Percentiles rank a stretch among this genome's conserved stretches.
Evolutionary conservation across 2,329 filamentous ascomycete species (phyloP).

Genomic region (Botrytis sinoallii): DNA sequence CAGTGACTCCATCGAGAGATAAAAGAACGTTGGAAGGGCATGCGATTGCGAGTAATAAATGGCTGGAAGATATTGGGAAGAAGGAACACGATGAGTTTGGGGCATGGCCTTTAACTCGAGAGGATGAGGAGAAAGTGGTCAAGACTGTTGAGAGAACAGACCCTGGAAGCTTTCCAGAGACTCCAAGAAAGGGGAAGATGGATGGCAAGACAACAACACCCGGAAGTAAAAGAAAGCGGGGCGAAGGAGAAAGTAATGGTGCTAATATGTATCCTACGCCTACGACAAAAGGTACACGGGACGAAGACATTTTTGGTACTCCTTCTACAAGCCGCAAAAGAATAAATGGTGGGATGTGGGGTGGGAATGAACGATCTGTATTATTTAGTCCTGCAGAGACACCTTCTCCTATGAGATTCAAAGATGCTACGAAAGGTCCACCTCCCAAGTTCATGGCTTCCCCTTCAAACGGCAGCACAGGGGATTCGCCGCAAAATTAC

Average conservation of each 20-base stretch:
- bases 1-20: constrained; percentile 23
- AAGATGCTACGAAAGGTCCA: constrained; percentile 22
- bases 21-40: constrained; percentile 24
- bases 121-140: constrained; percentile 29
- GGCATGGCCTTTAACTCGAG: constrained; percentile 27
- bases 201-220: constrained; percentile 30
- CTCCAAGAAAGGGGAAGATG: constrained; percentile 29
- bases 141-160: constrained; percentile 17
- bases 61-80: constrained; percentile 22
- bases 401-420: constrained; percentile 32
- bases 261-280: constrained; percentile 32
- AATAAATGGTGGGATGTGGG: constrained; percentile 27
- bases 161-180: constrained; percentile 27
- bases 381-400: constrained; percentile 29
- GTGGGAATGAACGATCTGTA: constrained; percentile 28
- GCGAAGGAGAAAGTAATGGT: constrained; percentile 16
- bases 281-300: constrained; percentile 21
- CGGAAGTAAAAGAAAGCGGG: constrained; percentile 33
- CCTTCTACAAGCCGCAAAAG: constrained; percentile 21
- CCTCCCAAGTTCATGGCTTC: constrained; percentile 26
- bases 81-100: constrained; percentile 34
- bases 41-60: constrained; percentile 24
- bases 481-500: constrained; percentile 23
- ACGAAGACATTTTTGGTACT: constrained; percentile 30
- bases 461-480: constrained; percentile 4